These are phyloP conservation scores for Chaetomium tenue DNA, from an alignment of 495 filamentous ascomycete species.

Conservation along the genomic window DNA sequence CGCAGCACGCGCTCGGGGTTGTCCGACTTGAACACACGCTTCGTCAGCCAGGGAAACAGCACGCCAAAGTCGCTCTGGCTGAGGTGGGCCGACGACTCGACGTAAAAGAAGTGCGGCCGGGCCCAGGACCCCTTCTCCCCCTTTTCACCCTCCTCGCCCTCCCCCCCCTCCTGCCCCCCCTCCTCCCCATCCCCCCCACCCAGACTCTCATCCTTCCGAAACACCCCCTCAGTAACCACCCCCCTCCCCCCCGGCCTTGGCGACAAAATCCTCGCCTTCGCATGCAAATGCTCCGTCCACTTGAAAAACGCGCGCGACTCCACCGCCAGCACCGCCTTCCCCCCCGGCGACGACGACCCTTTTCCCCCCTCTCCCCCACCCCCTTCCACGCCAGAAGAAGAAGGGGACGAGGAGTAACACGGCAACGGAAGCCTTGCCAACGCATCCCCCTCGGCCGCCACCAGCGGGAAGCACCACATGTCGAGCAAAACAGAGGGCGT, in stretches of 20 bases:
- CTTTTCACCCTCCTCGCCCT: too few relatives aligned
- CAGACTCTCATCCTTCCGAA: background rate
- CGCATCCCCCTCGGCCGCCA: conserved; percentile 50
- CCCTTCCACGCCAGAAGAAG: background rate
- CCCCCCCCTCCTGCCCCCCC: too few relatives aligned
- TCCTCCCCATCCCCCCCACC: background rate
- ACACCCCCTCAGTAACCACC: background rate
- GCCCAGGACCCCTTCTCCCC: conserved; percentile 2
- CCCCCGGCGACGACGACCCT: too few relatives aligned
- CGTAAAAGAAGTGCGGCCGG: conserved; percentile 62
- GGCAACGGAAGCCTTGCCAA: conserved; percentile 67
- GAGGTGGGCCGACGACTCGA: conserved; percentile 61
- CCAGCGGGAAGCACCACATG: conserved; percentile 69
- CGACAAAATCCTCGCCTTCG: conserved; percentile 57
- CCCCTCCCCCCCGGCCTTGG: conserved; percentile 43
- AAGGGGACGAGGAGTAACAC: conserved; percentile 44
- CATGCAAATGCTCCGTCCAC: conserved; percentile 63
- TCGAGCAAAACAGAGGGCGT: conserved; percentile 66
- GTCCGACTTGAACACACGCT: conserved; percentile 55
- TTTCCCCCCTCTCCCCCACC: background rate
- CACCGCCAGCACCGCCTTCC: conserved; percentile 54
- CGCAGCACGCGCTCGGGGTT: conserved; percentile 61
- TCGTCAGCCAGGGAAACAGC: conserved; percentile 66
- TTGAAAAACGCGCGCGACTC: conserved; percentile 69
- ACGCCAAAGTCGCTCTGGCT: conserved; percentile 76